Evolutionary conservation across 768 basidiomycete genomes (phyloP).

Genomic region (Suillus subluteus): DNA sequence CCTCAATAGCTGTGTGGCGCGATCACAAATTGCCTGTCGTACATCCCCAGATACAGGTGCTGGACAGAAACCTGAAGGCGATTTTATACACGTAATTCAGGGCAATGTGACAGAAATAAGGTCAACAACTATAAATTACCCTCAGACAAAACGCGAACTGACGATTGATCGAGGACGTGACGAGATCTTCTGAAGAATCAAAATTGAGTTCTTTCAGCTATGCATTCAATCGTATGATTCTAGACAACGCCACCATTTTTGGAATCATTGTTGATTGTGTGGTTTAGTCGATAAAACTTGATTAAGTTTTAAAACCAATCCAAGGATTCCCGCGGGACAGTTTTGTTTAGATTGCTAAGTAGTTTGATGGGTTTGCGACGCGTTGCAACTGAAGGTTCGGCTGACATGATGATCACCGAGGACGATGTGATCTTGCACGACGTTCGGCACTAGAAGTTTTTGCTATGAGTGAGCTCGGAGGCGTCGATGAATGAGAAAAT

Average conservation of each 20-base stretch:
- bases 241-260: not conserved
- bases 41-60: not conserved
- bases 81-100: slow-evolving; percentile 1
- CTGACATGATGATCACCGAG: not conserved
- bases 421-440: not conserved
- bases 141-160: not conserved
- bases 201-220: not conserved
- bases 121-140: not conserved
- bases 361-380: not conserved
- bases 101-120: not conserved
- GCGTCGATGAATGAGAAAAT: not conserved
- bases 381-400: not conserved
- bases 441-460: not conserved
- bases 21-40: not conserved
- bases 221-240: not conserved
- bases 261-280: not conserved
- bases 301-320: not conserved
- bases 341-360: not conserved
- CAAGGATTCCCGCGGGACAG: not conserved
- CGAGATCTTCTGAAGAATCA: not conserved
- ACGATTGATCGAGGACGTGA: not conserved
- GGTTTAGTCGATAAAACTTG: not conserved
- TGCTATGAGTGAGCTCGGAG: not conserved
- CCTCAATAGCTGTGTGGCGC: not conserved
- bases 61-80: slow-evolving; percentile 1